Base-by-base conservation (phyloP, 192 early-diverging fungal species). In the Coemansia sp. region DNA sequence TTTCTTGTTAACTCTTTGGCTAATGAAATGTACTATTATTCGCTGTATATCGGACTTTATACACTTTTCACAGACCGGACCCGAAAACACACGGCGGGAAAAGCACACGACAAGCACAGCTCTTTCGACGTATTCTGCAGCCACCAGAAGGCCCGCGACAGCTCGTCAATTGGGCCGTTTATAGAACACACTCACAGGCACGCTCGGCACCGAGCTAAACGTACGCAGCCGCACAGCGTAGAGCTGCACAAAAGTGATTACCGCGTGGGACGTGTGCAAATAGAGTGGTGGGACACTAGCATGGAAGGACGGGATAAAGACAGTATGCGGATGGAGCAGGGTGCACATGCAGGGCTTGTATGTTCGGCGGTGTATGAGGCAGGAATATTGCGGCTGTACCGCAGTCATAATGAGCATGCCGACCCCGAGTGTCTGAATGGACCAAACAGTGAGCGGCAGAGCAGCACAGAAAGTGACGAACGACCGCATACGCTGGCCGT, bases 401-500 rank as follows among this genome's bases (percentile, higher is more conserved):
- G 65, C 28, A 55, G 40, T 38, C 22, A 52, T 19, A 23, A 22
- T 2, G 60, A 20, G 4, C 34, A 46, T 26, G 26, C 57, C 1
- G 57, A 59, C 12, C 57, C 57, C 21, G 19, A 21, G 12, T 59
- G 50, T 21, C 50, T 52, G 50, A 11, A 52, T 7, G 23, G 50
- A 2, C 20, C 10, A 2, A 21, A 23, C 50, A 21, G 9, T 11
- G 50, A 8, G 4, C 23, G 20, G 50, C 50, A 7, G 3, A 21
- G 23, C 21, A 52, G 50, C 5, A 26, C 20, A 10, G 22, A 22
- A 17, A 22, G 40, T n/a, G 40, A 44, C 14, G 50, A 52, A 14
- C 64, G 56, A 25, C 60, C 65, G 5, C 44, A 40, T 2, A 67
- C 86, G 15, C 71, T 97, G 5, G 87, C 87, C 54, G 84, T 95